Percentiles rank a stretch among this genome's conserved stretches.
Evolutionary conservation across 2,329 filamentous ascomycete species (phyloP).

Genomic region (Pseudocercospora fuligena): DNA sequence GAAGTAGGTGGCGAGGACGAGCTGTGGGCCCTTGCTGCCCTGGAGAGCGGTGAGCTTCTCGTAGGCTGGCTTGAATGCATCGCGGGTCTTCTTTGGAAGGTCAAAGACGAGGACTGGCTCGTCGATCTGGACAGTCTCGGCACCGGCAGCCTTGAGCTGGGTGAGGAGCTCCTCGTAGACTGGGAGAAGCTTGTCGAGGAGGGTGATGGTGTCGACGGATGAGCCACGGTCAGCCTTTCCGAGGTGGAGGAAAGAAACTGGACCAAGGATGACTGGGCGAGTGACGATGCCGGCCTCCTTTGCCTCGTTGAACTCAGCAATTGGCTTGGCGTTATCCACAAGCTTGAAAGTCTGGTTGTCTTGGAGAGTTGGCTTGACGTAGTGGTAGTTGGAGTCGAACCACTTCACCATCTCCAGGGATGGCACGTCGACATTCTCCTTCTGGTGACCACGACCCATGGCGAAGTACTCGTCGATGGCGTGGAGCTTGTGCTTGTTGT

Average conservation of each 20-base stretch:
- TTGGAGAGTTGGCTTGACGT: constrained; percentile 98
- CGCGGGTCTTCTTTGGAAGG: constrained; percentile 85
- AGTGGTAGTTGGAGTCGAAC: constrained; percentile 99
- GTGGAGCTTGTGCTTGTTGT: constrained; percentile 87
- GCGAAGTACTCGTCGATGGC: constrained; percentile 97
- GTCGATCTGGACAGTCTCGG: constrained; percentile 96
- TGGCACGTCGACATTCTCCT: constrained; percentile 89
- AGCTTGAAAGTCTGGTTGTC: constrained; percentile 97
- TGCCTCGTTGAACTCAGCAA: constrained; percentile 92
- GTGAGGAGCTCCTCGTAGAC: constrained; percentile 91
- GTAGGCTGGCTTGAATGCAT: constrained; percentile 96
- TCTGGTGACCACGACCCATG: constrained; percentile 99
- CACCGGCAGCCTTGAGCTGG: constrained; percentile 94
- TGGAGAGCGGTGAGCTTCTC: constrained; percentile 76
- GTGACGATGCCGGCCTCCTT: constrained; percentile 95
- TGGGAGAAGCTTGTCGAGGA: constrained; percentile 90
- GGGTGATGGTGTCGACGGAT: constrained; percentile 88
- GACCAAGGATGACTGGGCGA: constrained; percentile 91
- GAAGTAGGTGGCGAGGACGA: constrained; percentile 96
- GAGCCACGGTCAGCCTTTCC: constrained; percentile 98
- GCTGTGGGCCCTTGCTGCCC: constrained; percentile 80
- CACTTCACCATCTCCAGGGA: constrained; percentile 97
- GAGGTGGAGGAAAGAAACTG: constrained; percentile 95
- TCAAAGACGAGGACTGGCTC: constrained; percentile 97
- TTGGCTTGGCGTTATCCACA: constrained; percentile 84